Percentiles rank a stretch among this genome's conserved stretches.
phyloP scores from a whole-genome alignment of 2,329 filamentous ascomycete species.

The Diplocarpon rosae region DNA sequence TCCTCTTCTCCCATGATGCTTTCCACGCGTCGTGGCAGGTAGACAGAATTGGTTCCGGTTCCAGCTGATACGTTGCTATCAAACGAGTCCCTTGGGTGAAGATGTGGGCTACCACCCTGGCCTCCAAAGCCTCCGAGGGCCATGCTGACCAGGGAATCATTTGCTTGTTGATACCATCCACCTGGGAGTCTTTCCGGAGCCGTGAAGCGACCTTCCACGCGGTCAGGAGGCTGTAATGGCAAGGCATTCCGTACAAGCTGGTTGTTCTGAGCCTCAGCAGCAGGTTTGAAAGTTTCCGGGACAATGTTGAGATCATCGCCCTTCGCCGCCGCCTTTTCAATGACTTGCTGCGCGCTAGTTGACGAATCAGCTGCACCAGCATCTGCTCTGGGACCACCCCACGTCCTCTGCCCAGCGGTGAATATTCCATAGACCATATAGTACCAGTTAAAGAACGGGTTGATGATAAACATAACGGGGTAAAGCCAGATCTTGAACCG shows the following conservation, averaged over 20 bases:
- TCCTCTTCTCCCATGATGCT: slow-evolving; percentile 73
- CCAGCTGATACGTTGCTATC: slow-evolving; percentile 52
- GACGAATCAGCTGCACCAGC: slow-evolving; percentile 67
- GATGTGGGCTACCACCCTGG: slow-evolving; percentile 23
- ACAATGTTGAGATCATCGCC: slow-evolving; percentile 88
- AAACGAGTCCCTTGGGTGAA: slow-evolving; percentile 50
- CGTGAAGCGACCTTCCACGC: slow-evolving; percentile 69
- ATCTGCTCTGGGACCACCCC: slow-evolving; percentile 88
- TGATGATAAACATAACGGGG: slow-evolving; percentile 87
- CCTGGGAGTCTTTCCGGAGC: slow-evolving; percentile 55
- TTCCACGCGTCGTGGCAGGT: slow-evolving; percentile 48
- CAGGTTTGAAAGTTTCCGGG: slow-evolving; percentile 68
- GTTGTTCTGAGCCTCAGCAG: slow-evolving; percentile 39
- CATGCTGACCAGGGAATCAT: slow-evolving; percentile 54
- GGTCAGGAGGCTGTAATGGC: slow-evolving; percentile 60
- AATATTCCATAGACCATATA: slow-evolving; percentile 55
- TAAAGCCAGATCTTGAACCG: slow-evolving; percentile 94
- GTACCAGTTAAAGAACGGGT: slow-evolving; percentile 96
- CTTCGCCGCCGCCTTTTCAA: slow-evolving; percentile 63
- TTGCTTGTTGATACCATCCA: slow-evolving; percentile 58
- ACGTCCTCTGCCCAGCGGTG: slow-evolving; percentile 70
- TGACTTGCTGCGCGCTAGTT: slow-evolving; percentile 72
- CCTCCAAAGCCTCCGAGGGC: slow-evolving; percentile 30
- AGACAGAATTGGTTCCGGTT: slow-evolving; percentile 44
- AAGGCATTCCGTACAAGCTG: slow-evolving; percentile 38